Base-by-base conservation (phyloP, 1,284 basidiomycete genomes). In the Puccinia sorghi region DNA sequence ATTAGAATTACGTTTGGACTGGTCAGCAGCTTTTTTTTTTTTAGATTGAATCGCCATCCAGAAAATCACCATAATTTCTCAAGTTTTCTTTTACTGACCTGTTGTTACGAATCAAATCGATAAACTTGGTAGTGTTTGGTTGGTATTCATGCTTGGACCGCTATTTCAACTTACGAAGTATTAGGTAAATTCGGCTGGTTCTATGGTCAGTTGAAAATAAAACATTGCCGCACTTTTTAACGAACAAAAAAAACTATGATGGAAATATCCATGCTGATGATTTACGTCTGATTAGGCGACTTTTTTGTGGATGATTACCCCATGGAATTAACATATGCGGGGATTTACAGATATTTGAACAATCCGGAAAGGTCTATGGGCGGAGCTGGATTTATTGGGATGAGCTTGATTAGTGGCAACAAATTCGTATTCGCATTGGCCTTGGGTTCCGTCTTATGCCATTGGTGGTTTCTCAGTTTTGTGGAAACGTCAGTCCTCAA, bases 171-270 rank as follows among this genome's bases (percentile, higher is more conserved):
- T 0, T 97, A 90, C 85, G 91, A 97, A 83, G 96, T 95, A 20
- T 88, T 99, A 0, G 96, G 96, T 7, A 89, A 92, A 63, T 97
- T 97, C 83, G 93, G 94, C 22, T 97, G 94, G 94, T 94, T 96
- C 86, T 97, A 95, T 82, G 93, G 93, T 27, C 25, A 48, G 80
- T 52, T 52, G 46, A 52, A 37, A 12, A 25, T 46, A 43, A 8
- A n/a, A 25, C 41, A 2, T 27, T 11, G 54, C 25, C 15, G 54
- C 20, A 22, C 13, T 41, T 22, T 32, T 41, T 22, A 32, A 63
- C n/a, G 8, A 37, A 37, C 32, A 4, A 15, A 39, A 39, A 61
- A 3, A 56, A 43, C 57, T 39, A 75, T 17, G 37, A 81, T 17
- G 81, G 83, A 63, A 39, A 41, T 52, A 67, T 43, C 13, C 63